These are phyloP conservation scores for Aspergillus incahuasiensis DNA, from an alignment of 495 filamentous ascomycete species.

Conservation along the genomic window DNA sequence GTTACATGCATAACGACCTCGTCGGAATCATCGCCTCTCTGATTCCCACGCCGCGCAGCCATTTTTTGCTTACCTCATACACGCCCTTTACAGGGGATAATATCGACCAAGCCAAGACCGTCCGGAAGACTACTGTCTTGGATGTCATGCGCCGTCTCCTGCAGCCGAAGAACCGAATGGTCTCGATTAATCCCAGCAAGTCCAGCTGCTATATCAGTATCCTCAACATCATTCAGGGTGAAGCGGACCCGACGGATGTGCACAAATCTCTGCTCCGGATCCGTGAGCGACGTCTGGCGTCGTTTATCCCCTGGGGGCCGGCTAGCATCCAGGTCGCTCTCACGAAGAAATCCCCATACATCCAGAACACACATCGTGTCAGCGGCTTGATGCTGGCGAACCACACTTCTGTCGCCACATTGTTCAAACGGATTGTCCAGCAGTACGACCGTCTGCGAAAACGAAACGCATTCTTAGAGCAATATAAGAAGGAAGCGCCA, in stretches of 20 bases:
- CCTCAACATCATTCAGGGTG: slow-evolving; percentile 96
- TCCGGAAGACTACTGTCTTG: slow-evolving; percentile 94
- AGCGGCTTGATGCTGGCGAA: slow-evolving; percentile 97
- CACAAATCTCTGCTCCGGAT: slow-evolving; percentile 97
- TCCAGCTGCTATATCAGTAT: slow-evolving; percentile 99
- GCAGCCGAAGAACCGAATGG: slow-evolving; percentile 99
- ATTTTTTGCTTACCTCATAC: slow-evolving; percentile 97
- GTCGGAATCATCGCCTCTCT: slow-evolving; percentile 94
- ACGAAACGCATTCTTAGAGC: slow-evolving; percentile 93
- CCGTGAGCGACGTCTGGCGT: slow-evolving; percentile 86
- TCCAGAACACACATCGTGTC: slow-evolving; percentile 80
- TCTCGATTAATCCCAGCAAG: slow-evolving; percentile 90
- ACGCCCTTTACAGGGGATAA: slow-evolving; percentile 95
- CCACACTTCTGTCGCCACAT: slow-evolving; percentile 93
- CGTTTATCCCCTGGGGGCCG: slow-evolving; percentile 99
- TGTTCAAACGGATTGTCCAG: slow-evolving; percentile 87
- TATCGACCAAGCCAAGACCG: slow-evolving; percentile 92
- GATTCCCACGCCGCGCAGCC: slow-evolving; percentile 92
- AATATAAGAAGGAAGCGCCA: slow-evolving; percentile 88
- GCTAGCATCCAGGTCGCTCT: slow-evolving; percentile 95
- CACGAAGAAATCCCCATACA: slow-evolving; percentile 93
- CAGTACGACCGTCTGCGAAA: slow-evolving; percentile 92
- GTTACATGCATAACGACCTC: slow-evolving; percentile 99
- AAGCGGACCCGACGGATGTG: slow-evolving; percentile 93
- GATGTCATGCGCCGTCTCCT: slow-evolving; percentile 95